Evolutionary conservation across 2,329 filamentous ascomycete species (phyloP).

Genomic region (Phialophora macrospora): DNA sequence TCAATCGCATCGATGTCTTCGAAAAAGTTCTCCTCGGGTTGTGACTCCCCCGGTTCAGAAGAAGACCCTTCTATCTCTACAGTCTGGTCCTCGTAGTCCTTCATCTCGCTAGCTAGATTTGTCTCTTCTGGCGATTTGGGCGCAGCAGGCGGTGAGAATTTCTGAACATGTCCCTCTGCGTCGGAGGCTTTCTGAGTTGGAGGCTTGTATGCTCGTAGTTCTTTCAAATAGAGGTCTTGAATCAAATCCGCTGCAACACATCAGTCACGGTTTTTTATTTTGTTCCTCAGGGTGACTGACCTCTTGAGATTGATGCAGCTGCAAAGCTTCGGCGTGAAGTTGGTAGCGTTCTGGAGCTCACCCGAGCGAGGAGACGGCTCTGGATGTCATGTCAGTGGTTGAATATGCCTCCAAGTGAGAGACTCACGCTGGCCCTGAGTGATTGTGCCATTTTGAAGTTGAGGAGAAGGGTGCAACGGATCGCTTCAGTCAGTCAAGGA

Average conservation of each 20-base stretch:
- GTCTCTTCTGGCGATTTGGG: conserved; percentile 90
- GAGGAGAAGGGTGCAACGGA: not conserved
- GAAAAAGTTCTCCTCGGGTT: conserved; percentile 75
- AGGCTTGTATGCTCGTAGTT: conserved; percentile 94
- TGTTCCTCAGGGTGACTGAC: conserved; percentile 50
- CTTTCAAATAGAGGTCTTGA: conserved; percentile 95
- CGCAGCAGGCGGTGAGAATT: conserved; percentile 78
- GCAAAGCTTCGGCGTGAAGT: conserved; percentile 64
- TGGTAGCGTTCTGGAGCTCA: conserved; percentile 46
- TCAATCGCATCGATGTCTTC: conserved; percentile 70
- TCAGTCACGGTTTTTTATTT: conserved; percentile 16
- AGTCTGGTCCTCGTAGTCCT: conserved; percentile 91
- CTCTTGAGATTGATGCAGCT: conserved; percentile 64
- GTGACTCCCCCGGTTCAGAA: conserved; percentile 64
- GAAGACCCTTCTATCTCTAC: conserved; percentile 93
- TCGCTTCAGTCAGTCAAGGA: not conserved
- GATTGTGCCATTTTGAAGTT: conserved; percentile 58
- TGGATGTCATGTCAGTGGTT: conserved; percentile 45
- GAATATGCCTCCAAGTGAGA: conserved; percentile 8
- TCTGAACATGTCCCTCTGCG: conserved; percentile 86
- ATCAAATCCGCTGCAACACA: conserved; percentile 80
- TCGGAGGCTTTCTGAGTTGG: conserved; percentile 82
- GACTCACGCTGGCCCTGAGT: conserved; percentile 64
- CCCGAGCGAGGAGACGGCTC: conserved; percentile 66
- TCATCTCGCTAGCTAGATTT: conserved; percentile 87